Base-by-base conservation (phyloP, 441 rosid species). In the Adansonia rubrostipa region DNA sequence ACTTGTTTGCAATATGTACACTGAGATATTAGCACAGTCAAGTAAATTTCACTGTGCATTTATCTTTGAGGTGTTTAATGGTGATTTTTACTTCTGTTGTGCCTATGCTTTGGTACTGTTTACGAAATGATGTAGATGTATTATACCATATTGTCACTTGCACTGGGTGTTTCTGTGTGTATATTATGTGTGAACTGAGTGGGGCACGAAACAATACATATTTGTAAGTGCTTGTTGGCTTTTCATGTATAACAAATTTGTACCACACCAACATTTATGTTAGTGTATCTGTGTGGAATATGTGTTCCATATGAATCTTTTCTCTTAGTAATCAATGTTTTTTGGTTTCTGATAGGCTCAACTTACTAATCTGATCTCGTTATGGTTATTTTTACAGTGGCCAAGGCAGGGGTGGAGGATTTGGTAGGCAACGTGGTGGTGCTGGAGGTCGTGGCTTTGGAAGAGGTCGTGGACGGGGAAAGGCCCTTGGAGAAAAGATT, bases 401-500 rank as follows among this genome's bases (percentile, higher is more conserved):
- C 58, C 87, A 74, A 72, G 88, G 88, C 50, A 85, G 93, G 85
- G 90, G 89, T 77, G 86, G 92, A 17, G 83, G 89, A 40, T 65
- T 85, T 57, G 86, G 90, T 57, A 82, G 90, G 11, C 82, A 75
- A 19, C 92, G 92, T 20, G 93, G 95, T 50, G 87, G 85, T 24
- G 78, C 88, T 2, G 88, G 87, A 14, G 83, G 91, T 36, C 87
- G 89, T 66, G 86, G 89, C 17, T 79, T 85, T 36, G 89, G 90
- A 79, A 85, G 95, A 74, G 97, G 93, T 2, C 89, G 93, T 44
- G 92, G 93, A 54, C 84, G 92, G 72, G 92, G 96, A 70, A 89
- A 84, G 74, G 97, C 89, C 14, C 96, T 88, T 13, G 87, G 90
- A n/a, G 97, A 91, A 77, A 94, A 92, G 83, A 75, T 92, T 36